Evolutionary conservation across 1,284 basidiomycete species (phyloP), one percentile per base, ranked within the genome.

Genomic region (Fomitiporia mediterranea): DNA sequence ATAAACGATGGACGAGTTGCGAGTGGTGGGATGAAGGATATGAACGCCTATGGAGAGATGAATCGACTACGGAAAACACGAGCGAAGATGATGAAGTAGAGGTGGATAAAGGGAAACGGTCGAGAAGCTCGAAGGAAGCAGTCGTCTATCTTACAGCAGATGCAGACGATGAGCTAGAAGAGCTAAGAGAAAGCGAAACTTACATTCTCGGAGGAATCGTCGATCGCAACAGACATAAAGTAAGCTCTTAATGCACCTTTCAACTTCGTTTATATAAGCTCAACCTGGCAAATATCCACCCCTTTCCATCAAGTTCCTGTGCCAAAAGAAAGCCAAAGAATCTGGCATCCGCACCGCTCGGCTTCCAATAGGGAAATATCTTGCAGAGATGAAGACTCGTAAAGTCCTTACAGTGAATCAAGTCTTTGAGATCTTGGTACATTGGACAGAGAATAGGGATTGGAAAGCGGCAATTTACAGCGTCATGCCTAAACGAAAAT

Each of bases 381-480:
- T 98, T 46, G 77, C 86, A 42, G 79, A 88, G 52, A 74, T 99
- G 62, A 81, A 86, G 17, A 94, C 94, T 2, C 84, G 97, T 56
- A 98, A 98, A 67, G 94, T 99, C 25, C 76, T 99, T 60, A 99
- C 97, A 0, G 94, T 99, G 54, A 99, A 99, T 67, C 96, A 98
- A 69, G 87, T 92, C 15, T 91, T 95, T 66, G 93, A 97, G 69
- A 98, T 99, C 63, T 77, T 99, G 56, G 70, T 94, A 7, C 85
- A 88, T 62, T 99, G 94, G 89, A 80, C 88, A n/a, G 85, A 89
- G 63, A 83, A 82, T 9, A 78, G 80, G 59, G 78, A 89, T 63
- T 98, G 94, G 94, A 83, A 88, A 65, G 71, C 83, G 53, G 91
- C 94, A 0, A 79, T 99, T 55, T 83, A 89, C 67, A 76, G 83